Evolutionary conservation across 805 yeast genomes (phyloP).

Genomic region (Lipomyces japonicus): DNA sequence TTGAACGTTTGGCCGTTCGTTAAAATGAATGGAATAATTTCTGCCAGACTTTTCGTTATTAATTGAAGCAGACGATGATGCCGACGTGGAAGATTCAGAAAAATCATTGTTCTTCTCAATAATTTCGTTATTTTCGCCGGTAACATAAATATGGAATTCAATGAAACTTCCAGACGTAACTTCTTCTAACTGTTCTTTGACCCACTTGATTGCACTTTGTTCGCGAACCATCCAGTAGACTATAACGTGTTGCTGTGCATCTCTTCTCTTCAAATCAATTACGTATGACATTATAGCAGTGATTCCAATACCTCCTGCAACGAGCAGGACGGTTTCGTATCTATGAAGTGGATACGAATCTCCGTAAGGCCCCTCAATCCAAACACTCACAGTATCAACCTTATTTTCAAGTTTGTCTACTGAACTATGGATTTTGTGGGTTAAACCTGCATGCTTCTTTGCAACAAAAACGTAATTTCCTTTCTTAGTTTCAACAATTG

Average conservation of each 20-base stretch:
- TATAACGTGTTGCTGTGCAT: slow-evolving; percentile 17
- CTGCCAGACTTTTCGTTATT: background rate
- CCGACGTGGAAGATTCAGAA: too few species aligned
- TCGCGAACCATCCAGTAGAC: slow-evolving; percentile 28
- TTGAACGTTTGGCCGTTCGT: slow-evolving; percentile 14
- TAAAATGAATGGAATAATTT: background rate
- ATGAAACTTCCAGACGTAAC: slow-evolving; percentile 7
- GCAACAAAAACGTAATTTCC: slow-evolving; percentile 19
- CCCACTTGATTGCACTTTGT: slow-evolving; percentile 13
- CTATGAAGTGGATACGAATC: slow-evolving; percentile 46
- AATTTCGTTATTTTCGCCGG: slow-evolving; percentile 12
- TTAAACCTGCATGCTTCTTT: slow-evolving; percentile 9
- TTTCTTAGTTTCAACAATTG: slow-evolving; percentile 9
- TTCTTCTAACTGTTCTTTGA: slow-evolving; percentile 19
- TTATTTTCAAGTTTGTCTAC: background rate
- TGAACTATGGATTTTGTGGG: slow-evolving; percentile 1
- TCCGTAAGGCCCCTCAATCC: slow-evolving; percentile 65
- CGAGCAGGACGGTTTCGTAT: slow-evolving; percentile 46
- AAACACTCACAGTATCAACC: slow-evolving; percentile 1
- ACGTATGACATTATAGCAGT: slow-evolving; percentile 55
- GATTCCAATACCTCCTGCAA: slow-evolving; percentile 66
- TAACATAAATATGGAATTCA: slow-evolving; percentile 18
- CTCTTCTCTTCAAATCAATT: slow-evolving; percentile 28
- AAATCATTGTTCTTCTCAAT: background rate
- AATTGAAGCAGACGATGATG: background rate